Evolutionary conservation across 192 early-diverging fungal genomes (phyloP).

Genomic region (Podila clonocystis): DNA sequence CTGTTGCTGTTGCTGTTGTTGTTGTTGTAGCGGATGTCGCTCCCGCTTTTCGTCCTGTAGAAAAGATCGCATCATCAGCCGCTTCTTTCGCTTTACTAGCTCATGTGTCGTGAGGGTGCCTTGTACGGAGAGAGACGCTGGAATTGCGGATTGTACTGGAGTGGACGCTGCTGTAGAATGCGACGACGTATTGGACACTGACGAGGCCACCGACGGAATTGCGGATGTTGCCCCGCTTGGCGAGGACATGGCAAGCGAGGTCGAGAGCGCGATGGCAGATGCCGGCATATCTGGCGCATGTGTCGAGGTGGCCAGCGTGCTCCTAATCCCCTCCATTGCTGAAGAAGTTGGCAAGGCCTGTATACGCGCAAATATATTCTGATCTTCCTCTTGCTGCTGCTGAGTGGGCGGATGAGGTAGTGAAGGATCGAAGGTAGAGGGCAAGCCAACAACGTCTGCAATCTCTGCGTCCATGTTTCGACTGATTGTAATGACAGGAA

Average conservation of each 20-base stretch:
- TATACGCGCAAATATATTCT: neutral
- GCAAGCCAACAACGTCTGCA: slow-evolving; percentile 28
- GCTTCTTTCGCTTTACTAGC: too few relatives aligned
- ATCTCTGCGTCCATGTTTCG: slow-evolving; percentile 27
- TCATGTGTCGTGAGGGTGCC: neutral
- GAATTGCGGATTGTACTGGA: slow-evolving; percentile 8
- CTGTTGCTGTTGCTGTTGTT: neutral
- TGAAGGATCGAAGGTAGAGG: slow-evolving; percentile 2
- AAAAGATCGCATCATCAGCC: too few relatives aligned
- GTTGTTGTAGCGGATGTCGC: slow-evolving; percentile 3
- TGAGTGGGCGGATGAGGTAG: neutral
- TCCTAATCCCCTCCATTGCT: slow-evolving; percentile 20
- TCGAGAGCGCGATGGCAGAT: neutral
- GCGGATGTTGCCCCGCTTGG: slow-evolving; percentile 11
- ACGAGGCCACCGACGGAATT: slow-evolving; percentile 11
- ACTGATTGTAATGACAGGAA: slow-evolving; percentile 14
- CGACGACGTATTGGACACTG: neutral
- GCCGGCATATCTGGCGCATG: neutral
- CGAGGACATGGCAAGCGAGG: slow-evolving; percentile 8
- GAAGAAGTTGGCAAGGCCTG: slow-evolving; percentile 6
- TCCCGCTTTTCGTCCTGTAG: too few relatives aligned
- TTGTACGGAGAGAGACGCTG: neutral
- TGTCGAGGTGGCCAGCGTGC: slow-evolving; percentile 4
- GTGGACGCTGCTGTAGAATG: neutral
- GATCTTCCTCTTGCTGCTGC: slow-evolving; percentile 1